Base-by-base conservation (phyloP, 108 stramenopile genomes). In the Cyclotella distinguenda region DNA sequence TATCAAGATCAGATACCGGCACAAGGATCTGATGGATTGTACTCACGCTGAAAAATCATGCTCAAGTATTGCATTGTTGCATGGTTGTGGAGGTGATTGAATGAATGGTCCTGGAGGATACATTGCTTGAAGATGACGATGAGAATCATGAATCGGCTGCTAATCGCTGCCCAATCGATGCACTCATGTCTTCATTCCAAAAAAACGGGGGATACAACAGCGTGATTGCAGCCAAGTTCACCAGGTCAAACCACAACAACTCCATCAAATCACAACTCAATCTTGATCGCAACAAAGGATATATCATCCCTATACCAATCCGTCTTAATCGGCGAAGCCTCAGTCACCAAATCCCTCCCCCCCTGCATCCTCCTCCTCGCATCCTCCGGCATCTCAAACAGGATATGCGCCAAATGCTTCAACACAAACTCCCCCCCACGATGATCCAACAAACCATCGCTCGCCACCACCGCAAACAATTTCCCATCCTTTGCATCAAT, bases 391-490 rank as follows among this genome's bases (percentile, higher is more conserved):
- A 36, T 38, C 40, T 71, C 73, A 43, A 64, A 81, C 22, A 84
- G 70, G 19, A 77, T 64, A 18, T 68, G 49, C 19, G 81, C 78
- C 57, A 86, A 72, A 65, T 81, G 84, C 15, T 70, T 77, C 10
- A 82, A 78, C 16, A 72, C 79, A 45, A 79, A 90, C 61, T 80
- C 67, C 25, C 61, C 53, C 33, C 51, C 71, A 7, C 84, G 78
- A 35, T 46, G 23, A 60, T 87, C 86, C 62, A 82, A 88, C 10
- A 91, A 39, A 25, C 90, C 90, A 77, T 91, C 90, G 60, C 80
- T 82, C 6, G 84, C 90, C 16, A 78, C 70, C 11, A 91, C 73
- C 19, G 76, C 58, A 78, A 88, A 91, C 19, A 68, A 48, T 52
- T 66, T 68, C 12, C 58, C 69, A 54, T 61, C 43, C 11, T 46